phyloP scores from a whole-genome alignment of 2,329 filamentous ascomycete species.

The Pestalotiopsis sp. region DNA sequence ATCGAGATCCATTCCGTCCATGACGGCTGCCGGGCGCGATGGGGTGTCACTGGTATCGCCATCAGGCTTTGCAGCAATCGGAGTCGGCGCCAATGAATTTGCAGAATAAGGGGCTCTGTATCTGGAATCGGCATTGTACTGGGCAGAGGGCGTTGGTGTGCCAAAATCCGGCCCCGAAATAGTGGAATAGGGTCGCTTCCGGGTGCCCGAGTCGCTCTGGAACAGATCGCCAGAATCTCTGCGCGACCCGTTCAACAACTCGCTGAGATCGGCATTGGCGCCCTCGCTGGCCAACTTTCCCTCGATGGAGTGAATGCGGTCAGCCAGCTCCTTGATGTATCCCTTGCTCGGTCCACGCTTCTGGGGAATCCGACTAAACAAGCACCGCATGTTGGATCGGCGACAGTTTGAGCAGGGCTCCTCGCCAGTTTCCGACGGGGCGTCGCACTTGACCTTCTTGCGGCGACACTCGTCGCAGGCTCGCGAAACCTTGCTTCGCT shows the following conservation, averaged over 20 bases:
- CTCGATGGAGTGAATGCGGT: constrained; percentile 81
- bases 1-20: constrained; percentile 29
- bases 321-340: constrained; percentile 91
- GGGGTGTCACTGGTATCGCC: constrained; percentile 30
- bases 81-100: constrained; percentile 49
- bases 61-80: constrained; percentile 40
- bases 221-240: constrained; percentile 53
- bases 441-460: constrained; percentile 90
- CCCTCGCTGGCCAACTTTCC: constrained; percentile 67
- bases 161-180: constrained; percentile 36
- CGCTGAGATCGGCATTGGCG: constrained; percentile 45
- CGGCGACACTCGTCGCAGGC: constrained; percentile 88
- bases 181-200: constrained; percentile 38
- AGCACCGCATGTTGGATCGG: constrained; percentile 73
- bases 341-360: constrained; percentile 90
- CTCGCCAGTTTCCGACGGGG: constrained; percentile 71
- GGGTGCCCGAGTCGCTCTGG: constrained; percentile 44
- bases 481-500: constrained; percentile 83
- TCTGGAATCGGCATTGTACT: constrained; percentile 47
- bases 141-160: constrained; percentile 44
- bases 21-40: constrained; percentile 35
- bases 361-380: constrained; percentile 86
- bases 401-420: constrained; percentile 82
- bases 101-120: constrained; percentile 36
- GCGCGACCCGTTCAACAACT: constrained; percentile 36